Conservation (phyloP, 768 basidiomycete species). For the Mycena galopus region DNA sequence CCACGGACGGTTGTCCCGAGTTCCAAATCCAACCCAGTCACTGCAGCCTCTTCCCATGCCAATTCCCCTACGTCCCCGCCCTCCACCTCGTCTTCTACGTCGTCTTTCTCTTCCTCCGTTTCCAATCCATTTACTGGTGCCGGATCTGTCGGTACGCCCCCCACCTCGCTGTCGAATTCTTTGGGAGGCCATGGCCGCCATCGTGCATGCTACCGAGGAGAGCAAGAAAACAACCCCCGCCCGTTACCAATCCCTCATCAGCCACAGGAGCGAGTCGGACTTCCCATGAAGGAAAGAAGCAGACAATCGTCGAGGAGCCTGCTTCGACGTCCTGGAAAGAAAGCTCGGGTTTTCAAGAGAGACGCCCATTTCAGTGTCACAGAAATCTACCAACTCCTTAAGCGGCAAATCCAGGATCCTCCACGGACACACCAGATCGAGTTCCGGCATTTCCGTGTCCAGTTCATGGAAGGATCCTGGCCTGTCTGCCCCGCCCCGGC, state of each 20-base stretch:
- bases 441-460: slow-evolving; percentile 52
- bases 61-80: slow-evolving; percentile 49
- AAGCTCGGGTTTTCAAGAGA: slow-evolving; percentile 56
- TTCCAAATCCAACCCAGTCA: slow-evolving; percentile 34
- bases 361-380: slow-evolving; percentile 52
- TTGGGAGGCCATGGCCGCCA: slow-evolving; percentile 60
- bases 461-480: slow-evolving; percentile 68
- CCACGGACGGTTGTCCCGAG: slow-evolving; percentile 25
- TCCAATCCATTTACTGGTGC: slow-evolving; percentile 53
- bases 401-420: slow-evolving; percentile 48
- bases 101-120: slow-evolving; percentile 63
- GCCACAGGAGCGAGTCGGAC: slow-evolving; percentile 41
- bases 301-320: slow-evolving; percentile 47
- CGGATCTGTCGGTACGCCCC: slow-evolving; percentile 66
- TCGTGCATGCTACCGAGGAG: slow-evolving; percentile 52
- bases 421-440: slow-evolving; percentile 52
- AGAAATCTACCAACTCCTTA: slow-evolving; percentile 50
- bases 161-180: slow-evolving; percentile 66
- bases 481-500: slow-evolving; percentile 64
- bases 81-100: slow-evolving; percentile 65
- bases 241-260: slow-evolving; percentile 25
- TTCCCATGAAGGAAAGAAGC: slow-evolving; percentile 54
- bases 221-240: slow-evolving; percentile 36
- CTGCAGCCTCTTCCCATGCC: slow-evolving; percentile 33
- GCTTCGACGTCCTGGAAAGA: slow-evolving; percentile 57